These are phyloP conservation scores for Fagopyrum esculentum DNA, from an alignment of 148 eudicot species.

Conservation along the genomic window DNA sequence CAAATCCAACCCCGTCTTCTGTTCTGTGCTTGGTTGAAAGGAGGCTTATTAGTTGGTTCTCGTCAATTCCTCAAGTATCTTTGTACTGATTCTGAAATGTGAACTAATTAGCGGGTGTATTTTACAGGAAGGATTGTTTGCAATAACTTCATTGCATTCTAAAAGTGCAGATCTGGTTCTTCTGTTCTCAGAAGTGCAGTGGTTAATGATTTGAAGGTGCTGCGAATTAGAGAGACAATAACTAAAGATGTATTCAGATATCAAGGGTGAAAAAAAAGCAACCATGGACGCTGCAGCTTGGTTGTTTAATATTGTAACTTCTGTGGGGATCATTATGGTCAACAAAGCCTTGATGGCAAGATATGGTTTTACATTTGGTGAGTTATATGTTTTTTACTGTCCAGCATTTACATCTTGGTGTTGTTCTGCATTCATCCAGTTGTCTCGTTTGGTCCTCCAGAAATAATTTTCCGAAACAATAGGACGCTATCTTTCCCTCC, in stretches of 20 bases:
- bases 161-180: not conserved
- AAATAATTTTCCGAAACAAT: not conserved
- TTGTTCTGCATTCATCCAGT: not conserved
- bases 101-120: not conserved
- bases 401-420: not conserved
- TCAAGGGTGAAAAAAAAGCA: slow-evolving; percentile 18
- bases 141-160: not conserved
- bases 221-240: not conserved
- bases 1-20: not conserved
- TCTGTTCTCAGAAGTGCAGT: not conserved
- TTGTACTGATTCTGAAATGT: not conserved
- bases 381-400: not conserved
- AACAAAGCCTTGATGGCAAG: slow-evolving; percentile 26
- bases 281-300: slow-evolving; percentile 19
- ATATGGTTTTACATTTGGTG: slow-evolving; percentile 22
- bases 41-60: not conserved
- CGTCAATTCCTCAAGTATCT: not conserved
- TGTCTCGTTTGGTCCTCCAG: not conserved
- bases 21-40: not conserved
- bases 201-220: slow-evolving; percentile 1
- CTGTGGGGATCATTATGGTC: slow-evolving; percentile 24
- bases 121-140: slow-evolving; percentile 9
- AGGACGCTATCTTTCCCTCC: not conserved
- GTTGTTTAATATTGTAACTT: slow-evolving; percentile 21
- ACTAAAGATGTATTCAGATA: slow-evolving; percentile 12